A percentile compares a stretch with the other conserved stretches of the same genome.
Conservation (phyloP, 2,329 filamentous ascomycete species). For the Cercospora sesami region DNA sequence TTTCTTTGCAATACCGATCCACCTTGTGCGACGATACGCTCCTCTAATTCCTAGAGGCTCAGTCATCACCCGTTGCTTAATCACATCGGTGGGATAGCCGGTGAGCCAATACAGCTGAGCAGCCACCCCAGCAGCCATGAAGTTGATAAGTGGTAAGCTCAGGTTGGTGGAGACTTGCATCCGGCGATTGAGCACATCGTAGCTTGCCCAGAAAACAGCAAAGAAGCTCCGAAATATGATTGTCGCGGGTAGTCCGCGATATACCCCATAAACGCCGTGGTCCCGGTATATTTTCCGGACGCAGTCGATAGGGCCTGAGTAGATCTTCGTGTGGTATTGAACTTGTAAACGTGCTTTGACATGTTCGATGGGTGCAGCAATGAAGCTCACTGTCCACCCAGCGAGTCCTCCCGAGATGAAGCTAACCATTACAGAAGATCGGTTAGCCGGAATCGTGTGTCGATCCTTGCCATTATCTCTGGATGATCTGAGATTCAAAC, state of each 20-base stretch:
- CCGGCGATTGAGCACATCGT: background rate
- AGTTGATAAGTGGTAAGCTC: background rate
- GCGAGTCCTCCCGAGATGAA: constrained; percentile 77
- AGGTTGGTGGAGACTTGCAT: background rate
- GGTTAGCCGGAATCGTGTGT: background rate
- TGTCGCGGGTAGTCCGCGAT: background rate
- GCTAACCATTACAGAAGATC: background rate
- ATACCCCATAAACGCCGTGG: background rate
- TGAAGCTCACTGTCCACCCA: constrained; percentile 84
- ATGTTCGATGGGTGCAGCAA: constrained; percentile 91
- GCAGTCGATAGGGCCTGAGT: background rate
- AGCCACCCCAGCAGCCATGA: background rate
- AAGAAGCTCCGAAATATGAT: background rate
- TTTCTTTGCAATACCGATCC: background rate
- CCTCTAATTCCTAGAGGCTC: background rate
- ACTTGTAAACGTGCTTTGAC: constrained; percentile 91
- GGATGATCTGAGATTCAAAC: background rate
- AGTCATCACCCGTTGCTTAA: background rate
- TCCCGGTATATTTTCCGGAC: background rate
- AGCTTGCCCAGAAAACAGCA: background rate
- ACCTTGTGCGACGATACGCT: background rate
- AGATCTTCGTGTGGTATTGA: background rate
- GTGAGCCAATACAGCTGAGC: background rate
- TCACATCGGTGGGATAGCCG: background rate
- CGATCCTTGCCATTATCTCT: background rate